These are phyloP conservation scores for Nectriaceae sp. DNA, from an alignment of 2,329 filamentous ascomycete species.

Conservation along the genomic window DNA sequence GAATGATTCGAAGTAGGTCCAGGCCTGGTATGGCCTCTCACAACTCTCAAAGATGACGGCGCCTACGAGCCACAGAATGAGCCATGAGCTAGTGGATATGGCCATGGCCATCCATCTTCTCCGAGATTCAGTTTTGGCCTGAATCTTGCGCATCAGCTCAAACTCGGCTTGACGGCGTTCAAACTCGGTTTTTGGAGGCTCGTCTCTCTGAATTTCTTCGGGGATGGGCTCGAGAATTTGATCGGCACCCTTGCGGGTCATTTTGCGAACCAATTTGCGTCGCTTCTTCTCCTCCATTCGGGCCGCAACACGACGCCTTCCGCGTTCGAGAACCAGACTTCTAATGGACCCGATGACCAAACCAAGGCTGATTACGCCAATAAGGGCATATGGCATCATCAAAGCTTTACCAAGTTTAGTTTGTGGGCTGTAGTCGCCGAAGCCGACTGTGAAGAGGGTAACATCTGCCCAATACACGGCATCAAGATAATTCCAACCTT, in stretches of 20 bases:
- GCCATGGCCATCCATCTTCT: slow-evolving; percentile 75
- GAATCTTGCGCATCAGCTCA: slow-evolving; percentile 78
- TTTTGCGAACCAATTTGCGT: slow-evolving; percentile 45
- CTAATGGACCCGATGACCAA: slow-evolving; percentile 81
- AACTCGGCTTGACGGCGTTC: slow-evolving; percentile 72
- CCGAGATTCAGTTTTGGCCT: slow-evolving; percentile 62
- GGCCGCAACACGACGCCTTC: slow-evolving; percentile 53
- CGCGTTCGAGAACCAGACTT: slow-evolving; percentile 62
- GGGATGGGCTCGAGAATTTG: slow-evolving; percentile 52
- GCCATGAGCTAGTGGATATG: slow-evolving; percentile 68
- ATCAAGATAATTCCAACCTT: slow-evolving; percentile 77
- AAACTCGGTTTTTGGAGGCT: slow-evolving; percentile 43
- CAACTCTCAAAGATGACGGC: slow-evolving; percentile 68
- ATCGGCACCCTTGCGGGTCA: slow-evolving; percentile 48
- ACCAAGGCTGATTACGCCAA: slow-evolving; percentile 83
- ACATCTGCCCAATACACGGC: slow-evolving; percentile 79
- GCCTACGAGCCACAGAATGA: slow-evolving; percentile 77
- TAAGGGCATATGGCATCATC: slow-evolving; percentile 79
- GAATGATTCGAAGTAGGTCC: slow-evolving; percentile 78
- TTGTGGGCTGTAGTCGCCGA: slow-evolving; percentile 54
- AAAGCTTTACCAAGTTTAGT: slow-evolving; percentile 66
- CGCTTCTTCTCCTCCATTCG: slow-evolving; percentile 63
- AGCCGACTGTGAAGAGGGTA: slow-evolving; percentile 65
- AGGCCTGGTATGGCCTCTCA: slow-evolving; percentile 55
- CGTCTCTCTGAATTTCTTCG: slow-evolving; percentile 13